phyloP scores from a whole-genome alignment of 495 filamentous ascomycete species.

The Podospora fimiseda region DNA sequence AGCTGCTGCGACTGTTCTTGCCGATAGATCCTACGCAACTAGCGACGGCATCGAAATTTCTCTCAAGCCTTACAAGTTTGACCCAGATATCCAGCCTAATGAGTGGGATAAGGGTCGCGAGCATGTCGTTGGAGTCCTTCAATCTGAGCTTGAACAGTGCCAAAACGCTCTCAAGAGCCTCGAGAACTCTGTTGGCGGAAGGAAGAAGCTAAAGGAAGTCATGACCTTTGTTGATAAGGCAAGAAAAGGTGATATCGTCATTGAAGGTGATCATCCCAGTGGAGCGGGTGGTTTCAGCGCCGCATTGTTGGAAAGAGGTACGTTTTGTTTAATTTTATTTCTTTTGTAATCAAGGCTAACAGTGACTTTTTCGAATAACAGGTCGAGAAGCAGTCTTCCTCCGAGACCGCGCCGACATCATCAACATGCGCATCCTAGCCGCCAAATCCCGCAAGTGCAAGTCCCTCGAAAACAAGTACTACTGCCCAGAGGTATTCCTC shows the following conservation, averaged over 20 bases:
- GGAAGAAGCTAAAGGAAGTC: constrained; percentile 80
- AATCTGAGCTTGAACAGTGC: constrained; percentile 75
- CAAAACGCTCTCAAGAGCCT: constrained; percentile 70
- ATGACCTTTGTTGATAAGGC: constrained; percentile 86
- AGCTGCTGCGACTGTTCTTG: constrained; percentile 78
- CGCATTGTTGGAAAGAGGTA: constrained; percentile 73
- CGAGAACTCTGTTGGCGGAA: constrained; percentile 68
- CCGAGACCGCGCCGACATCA: constrained; percentile 76
- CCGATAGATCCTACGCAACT: constrained; percentile 92
- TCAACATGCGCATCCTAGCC: constrained; percentile 83
- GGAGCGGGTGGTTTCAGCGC: constrained; percentile 91
- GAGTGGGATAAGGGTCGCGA: constrained; percentile 85
- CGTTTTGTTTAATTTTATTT: constrained; percentile 12
- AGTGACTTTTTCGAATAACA: constrained; percentile 25
- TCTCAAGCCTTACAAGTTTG: constrained; percentile 97
- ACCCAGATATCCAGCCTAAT: constrained; percentile 84
- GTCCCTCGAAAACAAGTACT: constrained; percentile 78
- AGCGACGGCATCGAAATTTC: constrained; percentile 99
- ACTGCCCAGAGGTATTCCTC: constrained; percentile 95
- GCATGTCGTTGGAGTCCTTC: constrained; percentile 68
- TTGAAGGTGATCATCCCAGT: constrained; percentile 73
- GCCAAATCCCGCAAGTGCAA: constrained; percentile 83
- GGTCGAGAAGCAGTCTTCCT: constrained; percentile 91
- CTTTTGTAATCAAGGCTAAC: constrained; percentile 6
- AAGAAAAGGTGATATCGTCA: constrained; percentile 70